Conservation (phyloP, 306 rosid species). For the Neltuma alba region DNA sequence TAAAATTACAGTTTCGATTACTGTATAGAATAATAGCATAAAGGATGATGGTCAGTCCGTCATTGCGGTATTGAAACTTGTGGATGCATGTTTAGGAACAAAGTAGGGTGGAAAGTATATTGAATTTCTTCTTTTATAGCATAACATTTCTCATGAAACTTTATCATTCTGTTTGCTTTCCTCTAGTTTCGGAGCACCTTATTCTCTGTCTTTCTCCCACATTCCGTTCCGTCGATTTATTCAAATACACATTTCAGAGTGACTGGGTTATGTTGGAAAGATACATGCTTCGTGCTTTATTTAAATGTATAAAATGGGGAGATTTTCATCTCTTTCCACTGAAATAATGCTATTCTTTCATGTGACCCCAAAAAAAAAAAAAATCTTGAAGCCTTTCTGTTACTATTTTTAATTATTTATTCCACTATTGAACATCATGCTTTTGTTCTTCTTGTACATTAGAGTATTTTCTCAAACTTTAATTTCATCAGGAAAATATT, state of each 20-base stretch:
- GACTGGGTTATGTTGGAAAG: background rate
- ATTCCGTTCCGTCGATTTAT: background rate
- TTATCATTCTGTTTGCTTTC: background rate
- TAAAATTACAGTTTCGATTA: background rate
- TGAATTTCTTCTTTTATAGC: background rate
- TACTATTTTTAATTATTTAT: background rate
- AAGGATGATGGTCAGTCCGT: background rate
- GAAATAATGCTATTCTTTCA: background rate
- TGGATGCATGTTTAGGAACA: background rate
- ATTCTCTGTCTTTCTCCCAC: background rate
- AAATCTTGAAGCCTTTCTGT: background rate
- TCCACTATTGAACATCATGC: background rate
- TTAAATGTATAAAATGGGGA: background rate
- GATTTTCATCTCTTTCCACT: background rate
- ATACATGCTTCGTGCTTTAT: background rate
- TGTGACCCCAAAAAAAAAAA: no score
- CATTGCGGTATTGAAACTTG: background rate
- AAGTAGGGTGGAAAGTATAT: background rate
- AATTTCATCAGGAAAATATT: slow-evolving; percentile 76
- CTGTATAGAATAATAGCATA: background rate
- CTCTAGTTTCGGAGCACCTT: background rate
- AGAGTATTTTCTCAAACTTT: background rate
- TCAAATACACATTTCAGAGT: background rate
- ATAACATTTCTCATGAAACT: background rate
- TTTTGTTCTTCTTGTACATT: background rate